phyloP scores from a whole-genome alignment of 148 eudicot genomes.

The Cornus suecica region DNA sequence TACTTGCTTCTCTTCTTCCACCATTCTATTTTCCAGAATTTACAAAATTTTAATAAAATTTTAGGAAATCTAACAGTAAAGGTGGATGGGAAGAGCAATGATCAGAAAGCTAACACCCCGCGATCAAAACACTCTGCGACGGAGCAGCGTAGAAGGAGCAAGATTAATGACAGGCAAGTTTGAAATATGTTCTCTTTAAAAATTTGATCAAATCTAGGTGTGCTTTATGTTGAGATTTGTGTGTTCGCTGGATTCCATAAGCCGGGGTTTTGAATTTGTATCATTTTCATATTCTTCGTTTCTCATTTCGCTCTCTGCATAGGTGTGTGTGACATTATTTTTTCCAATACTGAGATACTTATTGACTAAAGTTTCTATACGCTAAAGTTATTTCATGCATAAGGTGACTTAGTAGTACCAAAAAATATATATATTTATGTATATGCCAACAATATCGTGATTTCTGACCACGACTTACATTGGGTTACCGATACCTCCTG shows the following conservation, averaged over 20 bases:
- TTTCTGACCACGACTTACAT: too few species aligned
- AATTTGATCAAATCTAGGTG: background rate
- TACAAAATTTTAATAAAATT: background rate
- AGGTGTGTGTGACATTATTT: too few species aligned
- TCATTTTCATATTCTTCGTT: background rate
- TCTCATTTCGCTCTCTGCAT: background rate
- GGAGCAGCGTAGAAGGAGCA: slow-evolving; percentile 95
- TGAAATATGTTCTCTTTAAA: background rate
- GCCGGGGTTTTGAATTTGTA: background rate
- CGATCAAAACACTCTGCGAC: slow-evolving; percentile 98
- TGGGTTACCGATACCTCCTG: too few species aligned
- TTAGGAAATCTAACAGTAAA: slow-evolving; percentile 69
- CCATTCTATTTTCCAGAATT: background rate
- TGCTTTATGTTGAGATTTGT: background rate
- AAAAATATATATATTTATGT: too few species aligned
- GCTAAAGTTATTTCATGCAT: too few species aligned
- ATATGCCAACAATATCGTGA: too few species aligned
- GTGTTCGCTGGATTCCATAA: background rate
- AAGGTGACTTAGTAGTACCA: too few species aligned
- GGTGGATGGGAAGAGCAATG: slow-evolving; percentile 59
- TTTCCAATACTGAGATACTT: too few species aligned
- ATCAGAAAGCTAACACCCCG: slow-evolving; percentile 85
- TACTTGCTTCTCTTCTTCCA: background rate
- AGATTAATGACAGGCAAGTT: slow-evolving; percentile 97
- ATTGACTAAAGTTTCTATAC: too few species aligned